Percentiles rank a stretch among this genome's conserved stretches.
phyloP scores from a whole-genome alignment of 2,329 filamentous ascomycete species.

The Neofusicoccum laricinum region DNA sequence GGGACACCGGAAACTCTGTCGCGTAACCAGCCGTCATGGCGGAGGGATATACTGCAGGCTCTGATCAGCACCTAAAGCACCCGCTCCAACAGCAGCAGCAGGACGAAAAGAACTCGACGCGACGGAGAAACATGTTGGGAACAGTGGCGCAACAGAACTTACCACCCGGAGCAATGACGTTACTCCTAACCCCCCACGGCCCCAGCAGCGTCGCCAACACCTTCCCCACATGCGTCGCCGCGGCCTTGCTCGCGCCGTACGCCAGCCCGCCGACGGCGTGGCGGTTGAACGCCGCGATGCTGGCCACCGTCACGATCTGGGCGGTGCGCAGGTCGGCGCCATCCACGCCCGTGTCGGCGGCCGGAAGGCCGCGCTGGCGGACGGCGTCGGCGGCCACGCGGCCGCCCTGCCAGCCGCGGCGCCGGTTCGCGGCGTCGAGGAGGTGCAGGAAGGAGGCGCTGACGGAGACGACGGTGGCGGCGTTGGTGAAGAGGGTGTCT shows the following conservation, averaged over 20 bases:
- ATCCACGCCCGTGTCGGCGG: constrained; percentile 23
- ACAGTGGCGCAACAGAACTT: too few relatives aligned
- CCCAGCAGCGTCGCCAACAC: too few relatives aligned
- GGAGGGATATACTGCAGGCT: constrained; percentile 32
- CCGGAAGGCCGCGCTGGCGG: constrained; percentile 22
- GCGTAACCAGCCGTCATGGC: constrained; percentile 41
- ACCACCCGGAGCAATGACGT: constrained; percentile 45
- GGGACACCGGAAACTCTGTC: constrained; percentile 29
- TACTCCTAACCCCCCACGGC: constrained; percentile 46
- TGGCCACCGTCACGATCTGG: constrained; percentile 47
- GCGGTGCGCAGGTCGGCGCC: constrained; percentile 37
- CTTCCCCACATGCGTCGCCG: constrained; percentile 32
- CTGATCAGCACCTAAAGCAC: too few relatives aligned
- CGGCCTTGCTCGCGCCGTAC: constrained; percentile 47
- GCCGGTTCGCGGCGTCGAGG: constrained; percentile 44
- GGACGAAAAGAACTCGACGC: too few relatives aligned
- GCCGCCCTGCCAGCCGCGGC: constrained; percentile 37
- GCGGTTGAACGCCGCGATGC: constrained; percentile 40
- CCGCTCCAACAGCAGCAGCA: too few relatives aligned
- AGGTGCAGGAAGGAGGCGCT: constrained; percentile 46
- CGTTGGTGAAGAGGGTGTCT: constrained; percentile 32
- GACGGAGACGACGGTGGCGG: constrained; percentile 43
- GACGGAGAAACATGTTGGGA: too few relatives aligned
- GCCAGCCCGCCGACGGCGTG: constrained; percentile 35
- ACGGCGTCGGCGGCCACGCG: constrained; percentile 25